Base-by-base conservation (phyloP, 495 filamentous ascomycete species). In the Wilcoxina mikolae region DNA sequence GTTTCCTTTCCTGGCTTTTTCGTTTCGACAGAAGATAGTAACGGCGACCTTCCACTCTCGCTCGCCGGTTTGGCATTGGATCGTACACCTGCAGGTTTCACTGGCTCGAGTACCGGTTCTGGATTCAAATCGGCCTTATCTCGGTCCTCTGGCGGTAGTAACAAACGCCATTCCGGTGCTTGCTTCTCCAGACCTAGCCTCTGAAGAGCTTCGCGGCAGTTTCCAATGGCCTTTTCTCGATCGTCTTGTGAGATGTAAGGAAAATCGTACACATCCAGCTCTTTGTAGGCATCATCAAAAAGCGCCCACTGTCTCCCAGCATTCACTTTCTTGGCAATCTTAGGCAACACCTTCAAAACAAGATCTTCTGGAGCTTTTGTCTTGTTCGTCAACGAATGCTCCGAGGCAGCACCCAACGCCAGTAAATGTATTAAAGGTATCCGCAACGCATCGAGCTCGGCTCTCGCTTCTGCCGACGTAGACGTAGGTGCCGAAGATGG, bases 211-310 rank as follows among this genome's bases (percentile, higher is more conserved):
- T 74, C 77, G 38, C 83, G 72, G 17, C 79, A 79, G 66, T 77
- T 79, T 55, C 79, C 72, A 63, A 86, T 83, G 4, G 82, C 82
- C 25, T 72, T 67, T 55, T 82, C 67, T 38, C 82, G 74, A 54
- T 84, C 79, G 27, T 75, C 72, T 47, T 73, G 68, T 24, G 69
- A 73, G 29, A 73, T 74, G 64, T 82, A 84, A 9, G 70, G 73
- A 58, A 85, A 85, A 3, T 73, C 74, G 76, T 77, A 85, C 22
- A 82, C 66, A 60, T 85, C 79, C 51, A 86, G 68, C 27, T 85
- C 80, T 55, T 77, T 80, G 67, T 80, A 84, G 23, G 70, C 60
- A 56, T 78, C 77, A 56, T 85, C 81, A 53, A 68, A 73, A 42
- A 82, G 67, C 51, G 76, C 71, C 64, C 64, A 66, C 28, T 66